These are phyloP conservation scores for Lolium multiflorum DNA, from an alignment of 176 grass and related monocot species.

Conservation along the genomic window DNA sequence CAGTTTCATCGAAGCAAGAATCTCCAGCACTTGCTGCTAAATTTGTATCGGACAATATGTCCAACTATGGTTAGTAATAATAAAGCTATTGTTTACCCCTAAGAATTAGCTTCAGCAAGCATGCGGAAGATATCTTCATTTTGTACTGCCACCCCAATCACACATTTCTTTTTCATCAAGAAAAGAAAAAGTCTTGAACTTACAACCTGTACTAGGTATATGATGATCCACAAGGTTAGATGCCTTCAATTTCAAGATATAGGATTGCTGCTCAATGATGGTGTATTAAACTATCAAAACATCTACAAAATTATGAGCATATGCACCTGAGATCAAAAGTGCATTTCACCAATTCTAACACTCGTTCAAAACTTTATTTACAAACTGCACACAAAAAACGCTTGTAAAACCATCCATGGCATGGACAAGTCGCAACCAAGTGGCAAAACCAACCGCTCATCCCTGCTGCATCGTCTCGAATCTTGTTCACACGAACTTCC, in stretches of 20 bases:
- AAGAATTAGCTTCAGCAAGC: background rate
- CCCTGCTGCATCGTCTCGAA: background rate
- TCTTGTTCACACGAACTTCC: background rate
- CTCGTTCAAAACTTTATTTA: conserved; percentile 10
- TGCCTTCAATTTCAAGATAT: background rate
- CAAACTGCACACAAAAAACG: background rate
- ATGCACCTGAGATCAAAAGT: no score
- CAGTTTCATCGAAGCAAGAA: background rate
- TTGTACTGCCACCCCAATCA: background rate
- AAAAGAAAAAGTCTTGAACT: no score
- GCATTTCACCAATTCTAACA: background rate
- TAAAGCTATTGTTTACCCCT: background rate
- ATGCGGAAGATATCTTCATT: background rate
- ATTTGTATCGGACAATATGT: background rate
- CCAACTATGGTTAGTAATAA: background rate
- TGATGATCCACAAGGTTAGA: background rate
- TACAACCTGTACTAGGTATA: background rate
- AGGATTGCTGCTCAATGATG: background rate
- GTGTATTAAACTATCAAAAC: background rate
- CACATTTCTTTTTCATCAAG: background rate
- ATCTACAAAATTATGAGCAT: background rate
- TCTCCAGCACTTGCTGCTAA: background rate
- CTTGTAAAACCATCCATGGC: background rate
- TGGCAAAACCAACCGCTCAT: background rate
- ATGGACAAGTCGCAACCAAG: background rate